Base-by-base conservation (phyloP, 768 basidiomycete species). In the Lentinula raphanica region DNA sequence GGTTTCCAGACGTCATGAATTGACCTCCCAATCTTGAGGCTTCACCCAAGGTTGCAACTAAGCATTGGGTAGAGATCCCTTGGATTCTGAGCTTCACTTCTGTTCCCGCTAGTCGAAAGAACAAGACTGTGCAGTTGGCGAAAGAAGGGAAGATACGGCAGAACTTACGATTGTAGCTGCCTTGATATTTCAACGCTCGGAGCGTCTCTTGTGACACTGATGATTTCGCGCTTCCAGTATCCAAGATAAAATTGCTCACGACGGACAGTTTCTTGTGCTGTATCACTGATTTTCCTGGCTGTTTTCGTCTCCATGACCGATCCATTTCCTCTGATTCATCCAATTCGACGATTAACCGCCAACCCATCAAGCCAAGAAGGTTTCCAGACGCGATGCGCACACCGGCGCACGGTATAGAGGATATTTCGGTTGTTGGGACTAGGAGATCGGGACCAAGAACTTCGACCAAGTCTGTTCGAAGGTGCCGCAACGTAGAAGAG, bases 201-300 rank as follows among this genome's bases (percentile, higher is more conserved):
- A 68, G 48, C 11, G 55, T 54, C 15, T 64, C 66, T 17, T 55
- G 40, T 2, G 67, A 63, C 1, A 69, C 60, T 17, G 54, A 56
- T 5, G 66, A 62, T 25, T 55, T 56, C 28, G 59, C 36, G 40
- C 51, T 59, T 9, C 64, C 66, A 21, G 67, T 69, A 56, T 69
- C 68, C 5, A 69, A 63, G 19, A 69, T 64, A 28, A 69, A 69
- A 35, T 69, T 67, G 15, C 58, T 40, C 19, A 69, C 54, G 7
- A 69, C 54, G 4, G 59, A 54, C 0, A 39, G 57, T 35, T 42
- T 29, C 12, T 38, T 46, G 15, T 50, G 40, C 12, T 29, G 19
- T 12, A 15, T 9, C 25, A 17, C 29, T 11, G 12, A 19, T 40
- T 23, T 46, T 2, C 38, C 25, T 25, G 35, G 48, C 12, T 23